A percentile compares a stretch with the other conserved stretches of the same genome.
Evolutionary conservation across 805 yeast genomes (phyloP).

Genomic region (Candida schatavii): DNA sequence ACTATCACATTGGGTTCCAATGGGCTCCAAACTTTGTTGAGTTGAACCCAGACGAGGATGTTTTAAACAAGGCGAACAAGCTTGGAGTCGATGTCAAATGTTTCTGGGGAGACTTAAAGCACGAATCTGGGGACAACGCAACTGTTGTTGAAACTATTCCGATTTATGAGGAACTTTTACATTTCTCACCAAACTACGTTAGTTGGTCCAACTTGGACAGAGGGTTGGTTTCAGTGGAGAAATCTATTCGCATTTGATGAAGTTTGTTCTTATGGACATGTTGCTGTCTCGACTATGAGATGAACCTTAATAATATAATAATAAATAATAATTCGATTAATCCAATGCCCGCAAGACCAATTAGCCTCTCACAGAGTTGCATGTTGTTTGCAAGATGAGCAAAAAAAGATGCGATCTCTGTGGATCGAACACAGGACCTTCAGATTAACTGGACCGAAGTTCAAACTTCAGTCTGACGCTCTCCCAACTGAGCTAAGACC

Average conservation of each 20-base stretch:
- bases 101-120: slow-evolving; percentile 73
- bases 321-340: too few relatives aligned
- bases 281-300: too few relatives aligned
- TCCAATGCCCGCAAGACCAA: too few relatives aligned
- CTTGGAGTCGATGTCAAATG: slow-evolving; percentile 64
- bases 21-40: slow-evolving; percentile 69
- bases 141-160: slow-evolving; percentile 46
- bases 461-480: slow-evolving; percentile 35
- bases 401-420: slow-evolving; percentile 21
- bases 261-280: too few relatives aligned
- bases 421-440: slow-evolving; percentile 31
- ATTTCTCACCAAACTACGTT: slow-evolving; percentile 63
- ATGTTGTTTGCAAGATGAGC: not conserved
- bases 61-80: slow-evolving; percentile 24
- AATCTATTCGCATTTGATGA: slow-evolving; percentile 40
- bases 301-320: too few relatives aligned
- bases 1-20: slow-evolving; percentile 63
- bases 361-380: too few relatives aligned
- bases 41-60: slow-evolving; percentile 27
- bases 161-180: slow-evolving; percentile 66
- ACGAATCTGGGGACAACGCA: slow-evolving; percentile 33
- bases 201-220: slow-evolving; percentile 62
- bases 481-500: slow-evolving; percentile 40
- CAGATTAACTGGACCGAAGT: slow-evolving; percentile 22
- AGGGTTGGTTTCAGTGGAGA: slow-evolving; percentile 65